Percentiles rank a stretch among this genome's conserved stretches.
Conservation (phyloP, 768 basidiomycete genomes). For the Mycena amicta region DNA sequence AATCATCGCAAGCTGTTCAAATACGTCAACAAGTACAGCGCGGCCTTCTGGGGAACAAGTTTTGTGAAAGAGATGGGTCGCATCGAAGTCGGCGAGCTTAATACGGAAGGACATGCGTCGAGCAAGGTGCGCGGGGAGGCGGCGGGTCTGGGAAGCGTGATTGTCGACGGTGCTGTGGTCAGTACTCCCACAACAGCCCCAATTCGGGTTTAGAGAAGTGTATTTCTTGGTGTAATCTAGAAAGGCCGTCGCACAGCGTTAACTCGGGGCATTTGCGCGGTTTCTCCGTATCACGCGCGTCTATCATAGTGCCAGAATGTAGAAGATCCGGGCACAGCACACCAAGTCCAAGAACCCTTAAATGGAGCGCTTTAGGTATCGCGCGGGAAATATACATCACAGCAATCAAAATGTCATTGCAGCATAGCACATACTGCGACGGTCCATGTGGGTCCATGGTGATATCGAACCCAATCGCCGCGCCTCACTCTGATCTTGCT, state of each 20-base stretch:
- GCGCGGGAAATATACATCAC: no score
- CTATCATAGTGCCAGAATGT: no score
- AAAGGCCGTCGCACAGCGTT: no score
- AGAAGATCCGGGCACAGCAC: no score
- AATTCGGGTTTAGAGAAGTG: conserved; percentile 9
- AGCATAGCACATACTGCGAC: no score
- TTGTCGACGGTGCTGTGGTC: conserved; percentile 40
- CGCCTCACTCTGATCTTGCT: no score
- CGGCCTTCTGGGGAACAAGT: conserved; percentile 89
- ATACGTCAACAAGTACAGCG: conserved; percentile 94
- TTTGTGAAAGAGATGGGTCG: conserved; percentile 85
- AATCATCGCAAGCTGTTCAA: conserved; percentile 96
- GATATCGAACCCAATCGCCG: no score
- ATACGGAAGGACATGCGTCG: conserved; percentile 39
- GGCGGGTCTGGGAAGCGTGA: conserved; percentile 38
- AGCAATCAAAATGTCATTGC: no score
- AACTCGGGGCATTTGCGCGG: no score
- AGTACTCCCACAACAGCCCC: conserved; percentile 12
- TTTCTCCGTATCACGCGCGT: no score
- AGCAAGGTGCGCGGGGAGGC: conserved; percentile 37
- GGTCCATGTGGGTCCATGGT: no score
- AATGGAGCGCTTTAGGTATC: no score
- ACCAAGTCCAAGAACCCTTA: neutral
- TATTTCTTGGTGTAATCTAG: conserved; percentile 19
- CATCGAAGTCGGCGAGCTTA: conserved; percentile 47